These are phyloP conservation scores for Neonectria magnoliae DNA, from an alignment of 2,329 filamentous ascomycete species.

Conservation along the genomic window DNA sequence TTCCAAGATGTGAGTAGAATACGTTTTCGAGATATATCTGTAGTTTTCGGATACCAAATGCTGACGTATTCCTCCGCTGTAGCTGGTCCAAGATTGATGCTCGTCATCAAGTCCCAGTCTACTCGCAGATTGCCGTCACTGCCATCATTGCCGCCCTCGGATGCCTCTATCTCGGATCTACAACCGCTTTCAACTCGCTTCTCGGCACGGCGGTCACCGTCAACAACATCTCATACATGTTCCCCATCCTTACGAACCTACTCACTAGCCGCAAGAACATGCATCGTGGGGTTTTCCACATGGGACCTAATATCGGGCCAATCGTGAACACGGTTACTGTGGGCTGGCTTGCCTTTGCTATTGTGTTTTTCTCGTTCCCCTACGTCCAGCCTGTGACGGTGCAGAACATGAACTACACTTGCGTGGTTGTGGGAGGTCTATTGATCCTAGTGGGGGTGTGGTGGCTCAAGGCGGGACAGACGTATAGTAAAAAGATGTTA, in stretches of 20 bases:
- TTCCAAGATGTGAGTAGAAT: conserved; percentile 39
- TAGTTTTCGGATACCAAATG: not conserved
- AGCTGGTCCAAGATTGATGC: conserved; percentile 51
- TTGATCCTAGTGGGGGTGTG: conserved; percentile 50
- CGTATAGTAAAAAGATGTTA: conserved; percentile 51
- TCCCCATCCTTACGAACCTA: conserved; percentile 57
- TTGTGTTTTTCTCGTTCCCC: conserved; percentile 57
- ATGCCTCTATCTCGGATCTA: conserved; percentile 54
- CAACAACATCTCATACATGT: conserved; percentile 57
- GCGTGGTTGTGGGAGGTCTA: conserved; percentile 54
- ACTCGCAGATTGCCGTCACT: conserved; percentile 49
- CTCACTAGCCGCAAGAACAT: conserved; percentile 52
- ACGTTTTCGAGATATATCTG: not conserved
- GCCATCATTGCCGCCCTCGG: conserved; percentile 51
- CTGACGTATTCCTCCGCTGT: not conserved
- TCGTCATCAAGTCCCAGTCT: conserved; percentile 49
- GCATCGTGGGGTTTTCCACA: conserved; percentile 52
- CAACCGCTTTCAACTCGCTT: conserved; percentile 57
- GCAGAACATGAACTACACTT: conserved; percentile 61
- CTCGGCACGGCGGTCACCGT: conserved; percentile 52
- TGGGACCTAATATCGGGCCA: conserved; percentile 46
- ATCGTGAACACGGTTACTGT: conserved; percentile 50
- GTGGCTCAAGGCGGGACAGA: conserved; percentile 55
- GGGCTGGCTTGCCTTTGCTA: conserved; percentile 52
- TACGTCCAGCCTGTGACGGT: conserved; percentile 51